Evolutionary conservation across 202 grass and related monocot species (phyloP), one percentile per base, ranked within the genome.

Genomic region (Setaria italica): DNA sequence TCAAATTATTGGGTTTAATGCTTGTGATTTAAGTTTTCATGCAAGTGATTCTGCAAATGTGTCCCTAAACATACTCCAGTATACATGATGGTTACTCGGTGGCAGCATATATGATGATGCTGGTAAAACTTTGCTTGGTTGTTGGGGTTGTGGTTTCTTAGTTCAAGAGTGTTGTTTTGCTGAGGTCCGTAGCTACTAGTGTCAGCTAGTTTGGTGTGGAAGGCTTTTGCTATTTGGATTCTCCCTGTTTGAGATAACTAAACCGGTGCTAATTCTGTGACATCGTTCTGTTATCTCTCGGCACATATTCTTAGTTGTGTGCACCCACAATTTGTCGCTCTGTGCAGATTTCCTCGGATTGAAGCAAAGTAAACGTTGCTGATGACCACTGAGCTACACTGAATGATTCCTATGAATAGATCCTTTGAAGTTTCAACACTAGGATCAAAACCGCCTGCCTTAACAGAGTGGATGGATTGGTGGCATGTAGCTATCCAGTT

Each of bases 331-430:
- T 53, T 51, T 16, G 67, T 54, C 17, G 47, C 47, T 70, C 47
- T 55, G 69, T 55, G 69, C 67, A 42, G 74, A 65, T 74, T 55
- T 6, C 9, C 58, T 68, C 66, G 21, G 4, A 14, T 9, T 49
- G 14, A 53, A 79, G 32, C 11, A 47, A 82, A 49, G 29, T 41
- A 78, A 74, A 50, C 5, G 13, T 42, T 19, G 71, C 13, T 17
- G 41, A 37, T 32, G 74, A 37, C 60, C 37, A 47, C 54, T 0
- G 30, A 46, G 76, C 55, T 75, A 55, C 67, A 42, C 9, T 13
- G 8, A 87, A 67, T 90, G 66, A 74, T 90, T 86, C 37, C 7
- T 57, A 9, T 2, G 5, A 9, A 7, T 29, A 63, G 57, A 55
- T 0, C 7, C 50, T 73, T 45, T 9, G 7, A 41, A 35, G 37